A percentile compares a stretch with the other conserved stretches of the same genome.
These are phyloP conservation scores for Leptomonas seymouri DNA, from an alignment of 208 protist species.

Conservation along the genomic window DNA sequence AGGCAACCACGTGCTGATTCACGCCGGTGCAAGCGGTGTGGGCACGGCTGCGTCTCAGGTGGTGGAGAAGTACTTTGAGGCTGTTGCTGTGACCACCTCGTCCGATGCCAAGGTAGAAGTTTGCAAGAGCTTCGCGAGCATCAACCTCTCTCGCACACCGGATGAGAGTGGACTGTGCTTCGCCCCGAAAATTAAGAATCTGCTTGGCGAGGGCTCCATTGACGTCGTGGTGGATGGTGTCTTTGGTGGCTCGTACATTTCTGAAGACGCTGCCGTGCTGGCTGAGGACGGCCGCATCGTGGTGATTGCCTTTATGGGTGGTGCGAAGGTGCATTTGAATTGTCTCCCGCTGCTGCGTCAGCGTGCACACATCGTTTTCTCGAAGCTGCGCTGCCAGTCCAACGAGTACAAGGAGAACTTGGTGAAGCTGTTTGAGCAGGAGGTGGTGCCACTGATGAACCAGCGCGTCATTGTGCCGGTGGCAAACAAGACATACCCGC, in stretches of 20 bases:
- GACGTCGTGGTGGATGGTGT: constrained; percentile 84
- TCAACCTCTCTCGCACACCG: constrained; percentile 61
- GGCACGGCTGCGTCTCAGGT: constrained; percentile 86
- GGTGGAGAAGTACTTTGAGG: constrained; percentile 78
- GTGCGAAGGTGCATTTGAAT: constrained; percentile 55
- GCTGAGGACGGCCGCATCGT: constrained; percentile 74
- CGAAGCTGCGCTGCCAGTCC: constrained; percentile 65
- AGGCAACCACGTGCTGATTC: constrained; percentile 83
- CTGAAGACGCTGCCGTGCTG: constrained; percentile 58
- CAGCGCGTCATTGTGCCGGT: constrained; percentile 61
- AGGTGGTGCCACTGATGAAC: constrained; percentile 60
- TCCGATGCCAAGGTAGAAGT: constrained; percentile 73
- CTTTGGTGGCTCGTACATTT: constrained; percentile 76
- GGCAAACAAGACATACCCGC: constrained; percentile 62
- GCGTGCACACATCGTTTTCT: constrained; percentile 69
- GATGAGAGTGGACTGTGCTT: constrained; percentile 74
- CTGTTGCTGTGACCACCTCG: constrained; percentile 64
- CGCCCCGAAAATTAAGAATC: constrained; percentile 56
- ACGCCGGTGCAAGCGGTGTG: constrained; percentile 91
- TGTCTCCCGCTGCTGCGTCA: constrained; percentile 66
- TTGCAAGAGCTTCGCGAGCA: constrained; percentile 64
- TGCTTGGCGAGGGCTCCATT: constrained; percentile 51
- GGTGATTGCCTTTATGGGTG: constrained; percentile 73
- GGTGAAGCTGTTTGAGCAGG: constrained; percentile 55
- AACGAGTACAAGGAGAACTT: constrained; percentile 66